These are phyloP conservation scores for Yamadazyma friedrichii DNA, from an alignment of 1,139 yeast genomes.

Conservation along the genomic window DNA sequence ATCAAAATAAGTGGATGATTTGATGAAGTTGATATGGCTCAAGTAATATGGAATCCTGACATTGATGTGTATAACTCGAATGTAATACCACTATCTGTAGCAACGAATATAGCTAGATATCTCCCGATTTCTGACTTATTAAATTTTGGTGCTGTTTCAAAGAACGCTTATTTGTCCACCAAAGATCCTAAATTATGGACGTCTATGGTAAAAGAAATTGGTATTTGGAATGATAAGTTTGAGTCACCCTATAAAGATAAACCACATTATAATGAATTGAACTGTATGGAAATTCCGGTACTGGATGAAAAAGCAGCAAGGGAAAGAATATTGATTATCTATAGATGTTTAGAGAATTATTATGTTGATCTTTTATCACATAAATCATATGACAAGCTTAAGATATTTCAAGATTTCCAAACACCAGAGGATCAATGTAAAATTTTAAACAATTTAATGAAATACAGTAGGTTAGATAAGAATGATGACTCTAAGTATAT, in stretches of 20 bases:
- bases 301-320: slow-evolving; percentile 43
- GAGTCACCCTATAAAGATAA: neutral
- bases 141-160: slow-evolving; percentile 35
- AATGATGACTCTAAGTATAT: slow-evolving; percentile 30
- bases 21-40: slow-evolving; percentile 30
- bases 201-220: slow-evolving; percentile 45
- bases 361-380: slow-evolving; percentile 48
- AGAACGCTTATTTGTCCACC: slow-evolving; percentile 37
- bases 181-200: slow-evolving; percentile 52
- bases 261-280: slow-evolving; percentile 27
- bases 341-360: slow-evolving; percentile 42
- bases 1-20: neutral
- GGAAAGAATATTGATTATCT: slow-evolving; percentile 41
- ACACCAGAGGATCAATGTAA: slow-evolving; percentile 52
- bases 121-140: slow-evolving; percentile 37
- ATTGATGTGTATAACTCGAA: slow-evolving; percentile 45
- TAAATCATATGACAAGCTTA: slow-evolving; percentile 45
- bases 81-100: slow-evolving; percentile 43
- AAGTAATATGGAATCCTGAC: slow-evolving; percentile 49
- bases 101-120: slow-evolving; percentile 34
- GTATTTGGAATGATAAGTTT: slow-evolving; percentile 37
- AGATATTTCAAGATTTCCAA: slow-evolving; percentile 45
- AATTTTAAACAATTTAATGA: slow-evolving; percentile 38
- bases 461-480: slow-evolving; percentile 39
- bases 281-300: slow-evolving; percentile 39